Evolutionary conservation across 2,329 filamentous ascomycete species (phyloP).

Genomic region (Alternaria sp.): DNA sequence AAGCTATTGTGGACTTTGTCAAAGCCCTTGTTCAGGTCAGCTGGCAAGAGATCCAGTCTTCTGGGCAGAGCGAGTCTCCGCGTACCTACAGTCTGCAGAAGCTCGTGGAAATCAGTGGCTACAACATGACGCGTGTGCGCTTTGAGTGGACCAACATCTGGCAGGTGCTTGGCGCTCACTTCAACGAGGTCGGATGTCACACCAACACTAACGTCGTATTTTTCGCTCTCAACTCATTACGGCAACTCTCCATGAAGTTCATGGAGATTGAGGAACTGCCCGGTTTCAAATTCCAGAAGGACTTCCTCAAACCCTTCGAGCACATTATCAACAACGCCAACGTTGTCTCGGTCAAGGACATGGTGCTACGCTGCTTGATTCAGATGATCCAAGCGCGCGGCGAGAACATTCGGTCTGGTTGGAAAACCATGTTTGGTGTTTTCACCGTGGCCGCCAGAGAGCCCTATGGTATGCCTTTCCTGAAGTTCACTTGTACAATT

Average conservation of each 20-base stretch:
- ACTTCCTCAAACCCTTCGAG: constrained; percentile 98
- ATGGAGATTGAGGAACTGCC: constrained; percentile 98
- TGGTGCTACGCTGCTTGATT: constrained; percentile 93
- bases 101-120: constrained; percentile 97
- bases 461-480: constrained; percentile 67
- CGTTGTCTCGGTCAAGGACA: constrained; percentile 93
- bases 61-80: constrained; percentile 92
- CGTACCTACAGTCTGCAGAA: constrained; percentile 98
- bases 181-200: constrained; percentile 96
- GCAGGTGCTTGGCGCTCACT: constrained; percentile 96
- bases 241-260: constrained; percentile 97
- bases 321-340: constrained; percentile 94
- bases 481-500: not conserved
- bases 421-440: constrained; percentile 99
- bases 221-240: constrained; percentile 92
- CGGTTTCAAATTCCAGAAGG: constrained; percentile 99
- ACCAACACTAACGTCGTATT: constrained; percentile 96
- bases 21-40: constrained; percentile 92
- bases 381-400: constrained; percentile 99
- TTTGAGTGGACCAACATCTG: constrained; percentile 99
- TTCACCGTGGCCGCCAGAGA: constrained; percentile 95
- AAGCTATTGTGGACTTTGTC: constrained; percentile 95
- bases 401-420: constrained; percentile 95
- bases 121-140: constrained; percentile 98
- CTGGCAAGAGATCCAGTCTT: constrained; percentile 99